Evolutionary conservation across 345 rosid genomes (phyloP).

Genomic region (Nasturtium officinale): DNA sequence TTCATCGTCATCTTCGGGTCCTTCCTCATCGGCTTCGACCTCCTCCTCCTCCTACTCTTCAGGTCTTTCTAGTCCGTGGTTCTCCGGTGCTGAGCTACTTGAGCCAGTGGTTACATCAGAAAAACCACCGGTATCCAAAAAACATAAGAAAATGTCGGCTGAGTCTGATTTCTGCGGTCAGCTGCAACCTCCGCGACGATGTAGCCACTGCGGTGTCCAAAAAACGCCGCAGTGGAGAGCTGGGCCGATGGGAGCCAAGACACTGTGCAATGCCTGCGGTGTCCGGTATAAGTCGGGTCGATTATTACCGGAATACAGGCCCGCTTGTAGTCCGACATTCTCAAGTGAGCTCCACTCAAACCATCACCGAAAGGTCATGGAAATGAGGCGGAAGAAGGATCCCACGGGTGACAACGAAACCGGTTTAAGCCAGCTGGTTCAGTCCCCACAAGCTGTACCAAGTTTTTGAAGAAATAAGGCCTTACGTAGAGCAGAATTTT

Average conservation of each 20-base stretch:
- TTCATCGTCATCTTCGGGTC: constrained; percentile 53
- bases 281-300: constrained; percentile 50
- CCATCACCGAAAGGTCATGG: constrained; percentile 43
- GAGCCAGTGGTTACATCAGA: constrained; percentile 30
- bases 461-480: constrained; percentile 58
- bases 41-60: constrained; percentile 42
- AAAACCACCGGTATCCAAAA: constrained; percentile 48
- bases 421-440: constrained; percentile 34
- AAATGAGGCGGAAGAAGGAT: constrained; percentile 44
- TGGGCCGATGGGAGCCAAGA: constrained; percentile 50
- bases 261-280: constrained; percentile 55
- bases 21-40: constrained; percentile 35
- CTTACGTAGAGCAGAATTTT: constrained; percentile 37
- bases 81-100: constrained; percentile 34
- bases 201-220: constrained; percentile 44
- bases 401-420: constrained; percentile 31
- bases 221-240: constrained; percentile 54
- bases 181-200: constrained; percentile 41
- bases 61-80: constrained; percentile 37
- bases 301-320: constrained; percentile 51
- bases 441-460: constrained; percentile 46
- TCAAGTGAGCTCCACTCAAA: constrained; percentile 43
- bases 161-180: constrained; percentile 23
- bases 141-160: constrained; percentile 48
- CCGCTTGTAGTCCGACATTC: constrained; percentile 52